Evolutionary conservation across 176 grass and related monocot species (phyloP).

Genomic region (Musa itinerans): DNA sequence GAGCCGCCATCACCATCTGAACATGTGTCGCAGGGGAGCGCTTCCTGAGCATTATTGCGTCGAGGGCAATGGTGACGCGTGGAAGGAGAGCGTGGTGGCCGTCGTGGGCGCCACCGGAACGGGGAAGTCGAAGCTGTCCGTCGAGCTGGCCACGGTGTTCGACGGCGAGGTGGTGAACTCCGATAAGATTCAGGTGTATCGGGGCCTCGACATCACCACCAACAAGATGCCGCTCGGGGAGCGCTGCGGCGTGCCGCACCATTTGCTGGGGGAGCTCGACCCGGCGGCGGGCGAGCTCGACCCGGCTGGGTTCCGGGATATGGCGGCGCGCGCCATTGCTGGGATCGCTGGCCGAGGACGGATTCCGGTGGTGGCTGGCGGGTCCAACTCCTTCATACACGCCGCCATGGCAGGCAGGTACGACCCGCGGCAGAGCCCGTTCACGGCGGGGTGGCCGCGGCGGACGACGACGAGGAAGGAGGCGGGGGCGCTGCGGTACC

Average conservation of each 20-base stretch:
- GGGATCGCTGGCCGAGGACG: constrained; percentile 15
- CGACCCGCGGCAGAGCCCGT: constrained; percentile 25
- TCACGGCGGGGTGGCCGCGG: background rate
- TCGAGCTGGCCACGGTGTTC: constrained; percentile 38
- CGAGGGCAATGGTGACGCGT: background rate
- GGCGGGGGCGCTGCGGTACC: constrained; percentile 13
- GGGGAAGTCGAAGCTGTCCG: constrained; percentile 72
- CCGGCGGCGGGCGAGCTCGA: constrained; percentile 47
- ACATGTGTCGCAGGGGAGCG: background rate
- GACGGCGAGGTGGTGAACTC: constrained; percentile 67
- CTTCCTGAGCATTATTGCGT: background rate
- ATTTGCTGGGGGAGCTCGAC: constrained; percentile 46
- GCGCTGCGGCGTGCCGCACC: constrained; percentile 58
- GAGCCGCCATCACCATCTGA: background rate
- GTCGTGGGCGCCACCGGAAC: constrained; percentile 69
- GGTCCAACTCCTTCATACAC: constrained; percentile 74
- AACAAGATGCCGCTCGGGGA: constrained; percentile 49
- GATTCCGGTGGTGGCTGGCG: constrained; percentile 54
- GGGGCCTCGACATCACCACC: constrained; percentile 65
- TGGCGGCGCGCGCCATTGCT: constrained; percentile 15
- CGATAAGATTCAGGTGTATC: constrained; percentile 75
- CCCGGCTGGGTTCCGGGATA: constrained; percentile 18
- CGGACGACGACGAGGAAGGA: constrained; percentile 12
- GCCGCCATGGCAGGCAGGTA: constrained; percentile 35
- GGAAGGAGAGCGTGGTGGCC: constrained; percentile 32